Conservation (phyloP, 1,139 yeast species). For the Yamadazyma songkhlaensis region DNA sequence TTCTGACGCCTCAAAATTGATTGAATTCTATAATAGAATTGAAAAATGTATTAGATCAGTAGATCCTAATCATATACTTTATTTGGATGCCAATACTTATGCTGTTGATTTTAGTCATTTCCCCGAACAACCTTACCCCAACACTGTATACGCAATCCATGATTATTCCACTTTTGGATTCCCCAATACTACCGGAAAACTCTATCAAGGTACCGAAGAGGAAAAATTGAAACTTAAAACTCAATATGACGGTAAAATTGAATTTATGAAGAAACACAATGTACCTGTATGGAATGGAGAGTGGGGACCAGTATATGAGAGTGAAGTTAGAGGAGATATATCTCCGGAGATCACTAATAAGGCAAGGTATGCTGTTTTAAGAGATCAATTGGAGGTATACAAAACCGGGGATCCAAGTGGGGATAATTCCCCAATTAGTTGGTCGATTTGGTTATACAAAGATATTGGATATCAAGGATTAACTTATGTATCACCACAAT, state of each 20-base stretch:
- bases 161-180: conserved; percentile 41
- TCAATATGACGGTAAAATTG: conserved; percentile 39
- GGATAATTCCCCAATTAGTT: conserved; percentile 38
- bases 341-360: conserved; percentile 32
- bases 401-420: conserved; percentile 43
- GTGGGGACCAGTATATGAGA: conserved; percentile 48
- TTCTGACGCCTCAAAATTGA: conserved; percentile 33
- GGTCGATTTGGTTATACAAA: conserved; percentile 51
- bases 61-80: conserved; percentile 44
- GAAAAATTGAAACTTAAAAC: conserved; percentile 27
- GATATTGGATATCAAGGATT: conserved; percentile 50
- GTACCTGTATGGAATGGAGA: conserved; percentile 53
- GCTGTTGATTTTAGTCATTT: conserved; percentile 46
- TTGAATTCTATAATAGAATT: conserved; percentile 30
- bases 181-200: conserved; percentile 31
- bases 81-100: conserved; percentile 46
- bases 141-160: conserved; percentile 46
- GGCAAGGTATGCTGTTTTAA: conserved; percentile 37
- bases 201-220: conserved; percentile 29
- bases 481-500: conserved; percentile 39
- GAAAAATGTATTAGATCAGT: conserved; percentile 34
- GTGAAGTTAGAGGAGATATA: conserved; percentile 35
- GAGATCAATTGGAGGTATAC: conserved; percentile 42
- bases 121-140: conserved; percentile 32
- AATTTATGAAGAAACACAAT: conserved; percentile 31